Base-by-base conservation (phyloP, 345 rosid genomes). In the Limnanthes douglasii region DNA sequence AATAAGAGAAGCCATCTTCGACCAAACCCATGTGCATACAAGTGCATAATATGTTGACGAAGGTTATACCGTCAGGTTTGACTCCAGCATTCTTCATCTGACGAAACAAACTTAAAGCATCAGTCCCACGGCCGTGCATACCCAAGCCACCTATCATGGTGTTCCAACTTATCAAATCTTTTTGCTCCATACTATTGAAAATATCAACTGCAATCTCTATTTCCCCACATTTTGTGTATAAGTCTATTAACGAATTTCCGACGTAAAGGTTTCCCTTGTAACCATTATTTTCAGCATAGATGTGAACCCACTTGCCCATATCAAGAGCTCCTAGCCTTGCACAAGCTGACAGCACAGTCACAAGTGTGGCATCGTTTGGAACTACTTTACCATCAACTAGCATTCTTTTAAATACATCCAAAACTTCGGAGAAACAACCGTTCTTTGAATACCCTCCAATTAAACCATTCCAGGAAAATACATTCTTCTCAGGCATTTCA, bases 91-190 rank as follows among this genome's bases (percentile, higher is more conserved):
- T 38, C 58, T 54, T 73, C 92, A 79, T 83, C 48, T 56, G 60
- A 22, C 16, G 35, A 53, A 76, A 83, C 55, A 88, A 37, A 45
- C 31, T 56, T 20, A 83, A 68, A 16, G 97, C 93, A 43, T 67
- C 69, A 3, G 46, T 57, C 29, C 90, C 90, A 22, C 39, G 54
- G 11, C 93, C 95, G 47, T 79, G 90, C 36, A 62, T 53, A 14
- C 90, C 93, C 48, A 83, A 53, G 21, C 78, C 83, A 38, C 67
- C 53, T 39, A 78, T 71, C 17, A 88, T 45, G 5, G 68, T 76
- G 41, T 79, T 88, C 95, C 97, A 88, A 36, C 78, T 76, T 13
- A 83, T 66, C 55, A 88, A 53, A 66, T 88, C 95, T 49, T 69
- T 76, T 41, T 30, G 48, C 6, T 58, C 31, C 86, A 69, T 60